These are phyloP conservation scores for Penicillium turbatum DNA, from an alignment of 495 filamentous ascomycete species.

Conservation along the genomic window DNA sequence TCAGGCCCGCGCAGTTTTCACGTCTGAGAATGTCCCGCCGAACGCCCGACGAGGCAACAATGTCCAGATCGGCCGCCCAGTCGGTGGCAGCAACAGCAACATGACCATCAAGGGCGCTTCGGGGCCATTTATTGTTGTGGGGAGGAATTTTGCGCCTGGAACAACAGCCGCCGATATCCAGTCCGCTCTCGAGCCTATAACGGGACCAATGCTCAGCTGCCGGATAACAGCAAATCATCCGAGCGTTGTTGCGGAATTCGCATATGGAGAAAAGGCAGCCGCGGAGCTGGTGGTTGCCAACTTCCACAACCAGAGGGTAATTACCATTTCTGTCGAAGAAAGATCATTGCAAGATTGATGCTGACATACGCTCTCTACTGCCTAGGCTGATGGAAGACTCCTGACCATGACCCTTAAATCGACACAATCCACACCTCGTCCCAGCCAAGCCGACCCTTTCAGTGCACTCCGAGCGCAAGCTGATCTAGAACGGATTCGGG, in stretches of 20 bases:
- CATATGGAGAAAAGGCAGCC: constrained; percentile 69
- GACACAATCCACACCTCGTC: constrained; percentile 25
- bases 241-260: constrained; percentile 80
- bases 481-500: constrained; percentile 40
- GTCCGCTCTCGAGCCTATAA: constrained; percentile 69
- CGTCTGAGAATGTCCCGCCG: constrained; percentile 25
- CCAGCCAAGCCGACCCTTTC: constrained; percentile 32
- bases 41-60: constrained; percentile 23
- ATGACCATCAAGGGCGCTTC: constrained; percentile 76
- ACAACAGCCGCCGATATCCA: constrained; percentile 95
- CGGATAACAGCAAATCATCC: constrained; percentile 65
- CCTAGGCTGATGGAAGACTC: constrained; percentile 81
- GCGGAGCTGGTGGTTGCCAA: constrained; percentile 77
- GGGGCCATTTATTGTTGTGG: constrained; percentile 72
- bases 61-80: constrained; percentile 17
- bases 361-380: constrained; percentile 15
- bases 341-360: neutral
- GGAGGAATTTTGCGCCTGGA: constrained; percentile 84
- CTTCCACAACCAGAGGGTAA: constrained; percentile 83
- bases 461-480: constrained; percentile 43
- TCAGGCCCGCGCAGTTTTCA: constrained; percentile 35
- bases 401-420: constrained; percentile 71
- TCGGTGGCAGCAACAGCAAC: constrained; percentile 29
- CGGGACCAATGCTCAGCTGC: constrained; percentile 68
- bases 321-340: constrained; percentile 7